These are phyloP conservation scores for Musa troglodytarum DNA, from an alignment of 176 grass and related monocot species.

Conservation along the genomic window DNA sequence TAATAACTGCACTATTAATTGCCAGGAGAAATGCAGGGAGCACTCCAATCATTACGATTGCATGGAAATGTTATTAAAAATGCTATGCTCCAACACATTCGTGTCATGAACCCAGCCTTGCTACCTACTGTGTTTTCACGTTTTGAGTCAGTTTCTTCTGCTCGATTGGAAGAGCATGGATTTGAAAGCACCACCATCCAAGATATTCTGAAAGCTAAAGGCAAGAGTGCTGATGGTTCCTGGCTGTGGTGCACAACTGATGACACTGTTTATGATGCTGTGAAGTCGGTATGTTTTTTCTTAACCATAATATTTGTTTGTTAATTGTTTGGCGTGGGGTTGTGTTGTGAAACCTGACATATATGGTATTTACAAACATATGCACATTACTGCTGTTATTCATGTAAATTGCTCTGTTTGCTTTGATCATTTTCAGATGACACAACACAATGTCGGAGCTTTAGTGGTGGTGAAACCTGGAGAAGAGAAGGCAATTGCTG, in stretches of 20 bases:
- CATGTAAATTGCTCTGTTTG: too few species aligned
- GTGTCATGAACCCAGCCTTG: conserved; percentile 31
- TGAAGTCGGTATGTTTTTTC: conserved; percentile 62
- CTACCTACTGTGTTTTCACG: conserved; percentile 44
- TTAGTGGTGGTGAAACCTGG: conserved; percentile 88
- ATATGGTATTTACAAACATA: too few species aligned
- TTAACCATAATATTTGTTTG: neutral
- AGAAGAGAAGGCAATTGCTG: conserved; percentile 59
- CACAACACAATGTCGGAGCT: conserved; percentile 93
- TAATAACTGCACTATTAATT: conserved; percentile 6
- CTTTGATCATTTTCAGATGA: conserved; percentile 47
- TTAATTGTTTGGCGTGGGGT: too few species aligned
- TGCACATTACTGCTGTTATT: too few species aligned
- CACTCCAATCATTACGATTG: conserved; percentile 47
- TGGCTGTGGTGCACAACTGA: conserved; percentile 98
- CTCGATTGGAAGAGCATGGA: conserved; percentile 62
- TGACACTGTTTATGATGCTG: conserved; percentile 85
- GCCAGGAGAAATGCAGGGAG: conserved; percentile 59
- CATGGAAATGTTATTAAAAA: conserved; percentile 48
- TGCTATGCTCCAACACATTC: conserved; percentile 47
- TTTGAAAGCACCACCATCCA: conserved; percentile 81
- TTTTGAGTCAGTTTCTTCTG: conserved; percentile 52
- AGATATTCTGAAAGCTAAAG: conserved; percentile 76
- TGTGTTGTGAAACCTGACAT: too few species aligned
- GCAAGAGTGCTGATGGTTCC: conserved; percentile 91